Evolutionary conservation across 139 green algal genomes (phyloP), one percentile per base, ranked within the genome.

Genomic region (Monoraphidium neglectum): DNA sequence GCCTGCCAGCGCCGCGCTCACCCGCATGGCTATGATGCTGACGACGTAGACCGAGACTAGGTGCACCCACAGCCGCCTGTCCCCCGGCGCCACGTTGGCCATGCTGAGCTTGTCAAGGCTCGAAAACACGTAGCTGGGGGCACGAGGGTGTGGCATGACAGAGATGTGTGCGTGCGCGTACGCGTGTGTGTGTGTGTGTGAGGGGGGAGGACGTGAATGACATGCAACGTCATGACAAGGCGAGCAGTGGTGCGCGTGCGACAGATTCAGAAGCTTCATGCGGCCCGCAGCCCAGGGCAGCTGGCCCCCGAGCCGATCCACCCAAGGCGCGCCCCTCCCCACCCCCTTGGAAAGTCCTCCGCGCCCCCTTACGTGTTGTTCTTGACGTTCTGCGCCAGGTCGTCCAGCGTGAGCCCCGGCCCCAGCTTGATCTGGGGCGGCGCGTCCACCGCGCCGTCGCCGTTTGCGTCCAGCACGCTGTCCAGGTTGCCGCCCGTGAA

Each of bases 161-260:
- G n/a, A n/a, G n/a, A n/a, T n/a, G n/a, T n/a, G n/a, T n/a, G n/a
- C n/a, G n/a, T n/a, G n/a, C n/a, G n/a, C n/a, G n/a, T n/a, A n/a
- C n/a, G n/a, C n/a, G n/a, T 99, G n/a, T 95, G 81, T 86, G 99
- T 99, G 85, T 99, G 99, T 85, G 98, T 98, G 12, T 99, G 83
- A 46, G 99, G 99, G 16, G 96, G 81, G 80, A 97, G 8, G 43
- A 51, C 8, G 8, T 51, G 43, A n/a, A n/a, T n/a, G n/a, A n/a
- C n/a, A n/a, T n/a, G n/a, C n/a, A n/a, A n/a, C n/a, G n/a, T n/a
- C n/a, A n/a, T n/a, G n/a, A n/a, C n/a, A n/a, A n/a, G n/a, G n/a
- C n/a, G n/a, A n/a, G n/a, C n/a, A n/a, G n/a, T n/a, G n/a, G n/a
- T n/a, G n/a, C n/a, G n/a, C n/a, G n/a, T n/a, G n/a, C n/a, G n/a